Base-by-base conservation (phyloP, 176 grass and related monocot species). In the Secale cereale region DNA sequence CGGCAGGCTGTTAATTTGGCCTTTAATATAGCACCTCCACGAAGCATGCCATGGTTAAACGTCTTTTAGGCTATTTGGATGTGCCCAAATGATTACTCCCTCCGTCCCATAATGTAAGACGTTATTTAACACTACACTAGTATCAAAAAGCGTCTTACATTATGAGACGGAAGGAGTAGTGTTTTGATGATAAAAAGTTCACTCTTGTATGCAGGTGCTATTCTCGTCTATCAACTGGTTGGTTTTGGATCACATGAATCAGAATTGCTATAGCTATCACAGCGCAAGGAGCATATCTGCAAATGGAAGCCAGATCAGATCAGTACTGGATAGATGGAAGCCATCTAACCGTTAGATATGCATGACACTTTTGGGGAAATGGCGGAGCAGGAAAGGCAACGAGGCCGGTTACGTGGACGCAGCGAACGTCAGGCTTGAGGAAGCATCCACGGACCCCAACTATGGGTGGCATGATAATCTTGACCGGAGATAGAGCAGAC, bases 401-500 rank as follows among this genome's bases (percentile, higher is more conserved):
- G 80, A 87, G 48, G 9, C 65, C 16, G 19, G 74, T 68, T 84
- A 84, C 85, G 81, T 83, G 85, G 85, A 84, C 29, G 85, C 71
- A 83, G 28, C 6, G 73, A 72, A 76, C 66, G 81, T 87, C 88
- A 83, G 88, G 15, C 65, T 67, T 61, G 57, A 40, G 40, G 72
- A 59, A 87, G 23, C 83, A 76, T 84, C 75, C 75, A 22, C 64
- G 45, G 73, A 62, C 59, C 59, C 41, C 10, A 78, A 59, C 75
- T 3, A 66, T 79, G 36, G 67, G 22, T 39, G 68, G 85, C 89
- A 30, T 87, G 80, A 83, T 32, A 90, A 90, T 90, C 67, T 87
- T 90, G 89, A 90, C 89, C 14, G 28, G 75, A 80, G 83, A 72
- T 59, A 27, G 82, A 78, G 46, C 74, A 83, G 82, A 83, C 84